Evolutionary conservation across 495 filamentous ascomycete species (phyloP).

Genomic region (Lichenothelia convexa): DNA sequence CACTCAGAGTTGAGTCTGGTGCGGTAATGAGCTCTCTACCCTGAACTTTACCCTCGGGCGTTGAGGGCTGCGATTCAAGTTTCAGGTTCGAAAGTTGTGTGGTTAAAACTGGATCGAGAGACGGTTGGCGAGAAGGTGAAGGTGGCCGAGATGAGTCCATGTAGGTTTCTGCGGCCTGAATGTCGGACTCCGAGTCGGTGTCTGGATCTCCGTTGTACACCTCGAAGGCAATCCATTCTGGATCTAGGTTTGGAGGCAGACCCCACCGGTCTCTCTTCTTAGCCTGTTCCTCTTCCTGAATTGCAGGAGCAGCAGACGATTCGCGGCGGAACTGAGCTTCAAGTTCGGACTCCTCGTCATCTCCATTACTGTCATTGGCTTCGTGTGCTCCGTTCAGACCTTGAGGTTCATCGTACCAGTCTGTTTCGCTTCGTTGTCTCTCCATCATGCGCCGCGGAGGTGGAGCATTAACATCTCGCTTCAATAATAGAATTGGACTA

Average conservation of each 20-base stretch:
- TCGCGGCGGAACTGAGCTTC: slow-evolving; percentile 47
- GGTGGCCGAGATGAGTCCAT: slow-evolving; percentile 14
- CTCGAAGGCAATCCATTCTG: slow-evolving; percentile 92
- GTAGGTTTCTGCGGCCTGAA: slow-evolving; percentile 17
- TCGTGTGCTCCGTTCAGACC: slow-evolving; percentile 10
- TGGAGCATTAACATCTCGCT: slow-evolving; percentile 59
- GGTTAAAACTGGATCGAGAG: slow-evolving; percentile 24
- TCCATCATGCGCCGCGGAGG: slow-evolving; percentile 52
- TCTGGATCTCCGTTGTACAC: slow-evolving; percentile 51
- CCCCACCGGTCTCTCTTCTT: slow-evolving; percentile 30
- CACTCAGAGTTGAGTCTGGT: slow-evolving; percentile 8
- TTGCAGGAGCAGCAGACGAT: slow-evolving; percentile 10
- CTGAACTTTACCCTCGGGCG: slow-evolving; percentile 10
- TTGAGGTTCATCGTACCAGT: slow-evolving; percentile 5
- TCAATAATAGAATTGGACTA: slow-evolving; percentile 72
- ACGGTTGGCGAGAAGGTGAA: slow-evolving; percentile 8
- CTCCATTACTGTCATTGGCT: slow-evolving; percentile 5
- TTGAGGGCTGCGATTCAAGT: slow-evolving; percentile 23
- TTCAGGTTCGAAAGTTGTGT: slow-evolving; percentile 10
- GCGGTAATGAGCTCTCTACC: slow-evolving; percentile 18
- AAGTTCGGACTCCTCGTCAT: slow-evolving; percentile 27
- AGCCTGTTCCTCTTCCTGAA: slow-evolving; percentile 2
- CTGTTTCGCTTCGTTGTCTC: slow-evolving; percentile 15
- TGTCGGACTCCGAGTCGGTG: slow-evolving; percentile 36
- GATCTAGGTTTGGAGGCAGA: slow-evolving; percentile 65